These are phyloP conservation scores for Nannochloropsis granulata DNA, from an alignment of 108 stramenopile genomes.

Conservation along the genomic window DNA sequence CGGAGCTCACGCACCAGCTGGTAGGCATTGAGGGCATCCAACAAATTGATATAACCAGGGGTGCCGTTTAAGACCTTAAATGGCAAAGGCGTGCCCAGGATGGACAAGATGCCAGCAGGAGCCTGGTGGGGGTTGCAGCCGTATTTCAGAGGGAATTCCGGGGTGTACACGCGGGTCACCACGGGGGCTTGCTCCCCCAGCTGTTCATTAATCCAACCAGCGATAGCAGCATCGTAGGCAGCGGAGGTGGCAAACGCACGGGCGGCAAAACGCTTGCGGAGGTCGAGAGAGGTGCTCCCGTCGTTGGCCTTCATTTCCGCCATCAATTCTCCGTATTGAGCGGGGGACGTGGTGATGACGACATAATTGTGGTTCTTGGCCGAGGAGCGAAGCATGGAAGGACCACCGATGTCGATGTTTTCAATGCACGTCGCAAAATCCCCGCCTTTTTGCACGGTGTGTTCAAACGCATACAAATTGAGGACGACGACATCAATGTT, in stretches of 20 bases:
- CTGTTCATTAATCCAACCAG: constrained; percentile 55
- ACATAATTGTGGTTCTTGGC: constrained; percentile 97
- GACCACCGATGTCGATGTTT: constrained; percentile 99
- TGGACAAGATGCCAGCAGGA: constrained; percentile 64
- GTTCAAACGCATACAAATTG: constrained; percentile 94
- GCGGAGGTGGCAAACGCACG: constrained; percentile 79
- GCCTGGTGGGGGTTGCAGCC: constrained; percentile 92
- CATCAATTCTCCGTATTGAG: constrained; percentile 67
- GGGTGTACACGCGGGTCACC: constrained; percentile 65
- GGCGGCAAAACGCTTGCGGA: constrained; percentile 68
- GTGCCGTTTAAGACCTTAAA: constrained; percentile 74
- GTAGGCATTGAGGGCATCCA: constrained; percentile 95
- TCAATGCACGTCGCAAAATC: constrained; percentile 88
- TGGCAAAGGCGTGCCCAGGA: constrained; percentile 57
- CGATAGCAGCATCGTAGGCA: constrained; percentile 79
- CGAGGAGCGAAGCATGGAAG: constrained; percentile 86
- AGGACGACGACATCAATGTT: constrained; percentile 89
- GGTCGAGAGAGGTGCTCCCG: constrained; percentile 62
- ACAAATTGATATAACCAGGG: constrained; percentile 95
- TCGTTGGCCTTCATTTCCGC: constrained; percentile 52
- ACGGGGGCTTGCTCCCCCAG: constrained; percentile 40
- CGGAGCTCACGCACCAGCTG: constrained; percentile 85
- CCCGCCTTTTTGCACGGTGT: constrained; percentile 70
- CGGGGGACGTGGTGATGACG: constrained; percentile 69
- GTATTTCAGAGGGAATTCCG: constrained; percentile 78